Conservation (phyloP, 164 flowering plant species). For the Piper betle region DNA sequence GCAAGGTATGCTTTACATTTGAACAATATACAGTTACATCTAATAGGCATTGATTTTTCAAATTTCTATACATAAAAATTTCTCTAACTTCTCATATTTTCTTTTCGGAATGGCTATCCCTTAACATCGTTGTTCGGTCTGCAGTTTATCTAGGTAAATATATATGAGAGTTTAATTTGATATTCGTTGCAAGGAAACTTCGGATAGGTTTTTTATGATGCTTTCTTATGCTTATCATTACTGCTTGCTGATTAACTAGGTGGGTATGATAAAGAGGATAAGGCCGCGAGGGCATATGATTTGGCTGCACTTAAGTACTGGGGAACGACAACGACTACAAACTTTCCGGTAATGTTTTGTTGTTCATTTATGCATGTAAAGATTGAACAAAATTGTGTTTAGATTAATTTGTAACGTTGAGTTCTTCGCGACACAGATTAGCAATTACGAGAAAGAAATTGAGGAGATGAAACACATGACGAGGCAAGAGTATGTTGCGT, state of each 20-base stretch:
- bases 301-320: conserved; percentile 92
- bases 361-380: too few relatives aligned
- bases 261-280: conserved; percentile 96
- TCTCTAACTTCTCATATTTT: too few relatives aligned
- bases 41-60: too few relatives aligned
- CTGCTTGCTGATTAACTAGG: conserved; percentile 22
- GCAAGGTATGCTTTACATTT: conserved; percentile 51
- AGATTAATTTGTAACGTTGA: too few relatives aligned
- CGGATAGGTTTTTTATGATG: too few relatives aligned
- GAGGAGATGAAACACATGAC: conserved; percentile 98
- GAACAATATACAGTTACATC: too few relatives aligned
- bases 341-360: conserved; percentile 51
- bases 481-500: conserved; percentile 86
- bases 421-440: conserved; percentile 24
- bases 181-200: background rate
- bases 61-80: too few relatives aligned
- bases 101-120: too few relatives aligned
- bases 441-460: conserved; percentile 70
- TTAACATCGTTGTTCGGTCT: conserved; percentile 1
- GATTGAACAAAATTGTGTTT: too few relatives aligned
- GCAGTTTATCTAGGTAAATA: conserved; percentile 84
- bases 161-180: too few relatives aligned
- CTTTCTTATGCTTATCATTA: background rate
- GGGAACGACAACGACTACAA: conserved; percentile 87
- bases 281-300: conserved; percentile 93